Base-by-base conservation (phyloP, 352 stramenopile species). In the Blastocystis sp. region DNA sequence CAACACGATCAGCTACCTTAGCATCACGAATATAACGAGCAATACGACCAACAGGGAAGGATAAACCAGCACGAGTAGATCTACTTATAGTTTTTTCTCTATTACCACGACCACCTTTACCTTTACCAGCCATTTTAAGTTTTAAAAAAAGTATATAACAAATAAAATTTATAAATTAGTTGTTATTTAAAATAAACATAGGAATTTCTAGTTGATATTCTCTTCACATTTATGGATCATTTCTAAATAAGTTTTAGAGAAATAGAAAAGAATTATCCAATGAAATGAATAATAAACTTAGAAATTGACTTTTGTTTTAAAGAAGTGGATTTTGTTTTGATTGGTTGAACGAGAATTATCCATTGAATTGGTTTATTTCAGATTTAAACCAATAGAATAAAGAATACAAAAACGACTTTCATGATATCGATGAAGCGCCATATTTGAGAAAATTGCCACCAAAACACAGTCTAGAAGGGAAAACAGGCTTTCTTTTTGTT, bases 1-100 rank as follows among this genome's bases (percentile, higher is more conserved):
- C 80, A 28, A 85, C 79, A 41, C 80, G 75, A 55, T 77, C 70
- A 10, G 79, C 71, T 65, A 82, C 83, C 48, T 78, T 75, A 45
- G 78, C 79, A 65, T 85, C 78, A 48, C 76, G 75, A 13, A 86
- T 69, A 71, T 83, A 86, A 69, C 79, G 77, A 18, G 75, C 76
- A 27, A 87, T 75, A 79, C 79, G 74, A 31, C 78, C 79, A 0
- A 84, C 77, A 23, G 77, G 77, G 70, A 84, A 84, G 67, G 83
- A 77, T 31, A 84, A 72, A n/a, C 64, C 64, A 13, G 58, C 58
- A 49, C 67, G 66, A 32, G 58, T 57, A n/a, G 58, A 69, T 18
- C 64, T 28, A 2, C 47, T 67, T 3, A 36, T 49, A 19, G 41
- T 18, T 48, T 68, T 68, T 21, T 34, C 23, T 65, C 76, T 79